Evolutionary conservation across 768 basidiomycete species (phyloP), one percentile per base, ranked within the genome.

Genomic region (Mycena metata): DNA sequence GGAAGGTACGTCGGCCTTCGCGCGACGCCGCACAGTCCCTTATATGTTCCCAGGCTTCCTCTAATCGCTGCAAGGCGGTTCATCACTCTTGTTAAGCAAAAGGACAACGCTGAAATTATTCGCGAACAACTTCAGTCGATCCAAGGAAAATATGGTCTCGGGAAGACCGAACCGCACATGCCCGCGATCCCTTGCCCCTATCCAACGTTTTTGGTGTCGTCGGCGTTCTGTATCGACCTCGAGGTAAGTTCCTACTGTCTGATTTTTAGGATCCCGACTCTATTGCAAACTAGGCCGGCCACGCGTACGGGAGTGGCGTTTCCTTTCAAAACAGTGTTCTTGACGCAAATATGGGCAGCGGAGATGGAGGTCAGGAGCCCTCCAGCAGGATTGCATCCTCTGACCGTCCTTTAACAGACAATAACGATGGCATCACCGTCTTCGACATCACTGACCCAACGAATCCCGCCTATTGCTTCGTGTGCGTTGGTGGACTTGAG

Each of bases 81-180:
- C 57, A 23, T 82, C 12, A 74, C 74, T 12, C 75, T 83, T 23
- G 50, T 81, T 15, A 78, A 76, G 62, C 78, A 83, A 58, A 73
- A 69, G 10, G 77, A 79, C 24, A 83, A 85, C 69, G 77, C 77
- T 15, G 70, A 76, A 30, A 75, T 85, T 52, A 74, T 85, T 21
- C 75, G 73, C 30, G 74, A 77, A 30, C 83, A 84, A 69, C 61
- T 84, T 11, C 71, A 70, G 16, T 24, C 50, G 5, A 70, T 82
- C 10, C 67, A 81, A n/a, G 78, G 78, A 15, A 74, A 77, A 58
- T 81, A 79, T 63, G 78, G 74, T 8, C 8, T 24, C 33, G 59
- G 49, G 50, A 50, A 66, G 1, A 41, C 73, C 12, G 47, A 72
- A n/a, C 72, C 74, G 2, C 15, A 24, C 5, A 57, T 75, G 9